These are phyloP conservation scores for Hymenoscyphus fraxineus DNA, from an alignment of 2,329 filamentous ascomycete genomes.

Conservation along the genomic window DNA sequence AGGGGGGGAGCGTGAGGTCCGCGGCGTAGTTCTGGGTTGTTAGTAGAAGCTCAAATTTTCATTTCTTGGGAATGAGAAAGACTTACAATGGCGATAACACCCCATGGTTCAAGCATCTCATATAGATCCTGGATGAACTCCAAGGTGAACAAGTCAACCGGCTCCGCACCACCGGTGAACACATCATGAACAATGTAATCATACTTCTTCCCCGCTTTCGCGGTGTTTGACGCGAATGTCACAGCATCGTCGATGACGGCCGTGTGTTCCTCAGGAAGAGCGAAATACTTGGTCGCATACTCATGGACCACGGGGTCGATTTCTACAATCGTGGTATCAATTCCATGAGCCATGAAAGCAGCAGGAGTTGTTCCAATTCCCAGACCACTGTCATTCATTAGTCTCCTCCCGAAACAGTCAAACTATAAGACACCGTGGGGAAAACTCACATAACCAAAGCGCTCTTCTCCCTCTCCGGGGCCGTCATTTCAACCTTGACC, in stretches of 20 bases:
- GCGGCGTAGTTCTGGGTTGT: conserved; percentile 80
- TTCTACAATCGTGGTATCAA: conserved; percentile 91
- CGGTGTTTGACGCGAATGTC: conserved; percentile 53
- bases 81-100: conserved; percentile 81
- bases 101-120: conserved; percentile 68
- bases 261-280: conserved; percentile 70
- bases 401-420: conserved; percentile 8
- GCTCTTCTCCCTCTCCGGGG: conserved; percentile 62
- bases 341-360: conserved; percentile 79
- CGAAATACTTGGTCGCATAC: conserved; percentile 80
- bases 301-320: conserved; percentile 87
- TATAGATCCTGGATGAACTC: conserved; percentile 75
- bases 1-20: conserved; percentile 72
- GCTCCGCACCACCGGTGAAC: conserved; percentile 94
- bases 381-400: conserved; percentile 59
- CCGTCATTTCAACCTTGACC: conserved; percentile 55
- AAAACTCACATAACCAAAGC: conserved; percentile 77
- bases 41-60: neutral
- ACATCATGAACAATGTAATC: conserved; percentile 98
- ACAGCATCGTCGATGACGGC: conserved; percentile 81
- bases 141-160: conserved; percentile 78
- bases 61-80: conserved; percentile 13
- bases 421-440: neutral
- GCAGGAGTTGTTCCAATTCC: conserved; percentile 90
- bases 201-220: conserved; percentile 49